Evolutionary conservation across 2,329 filamentous ascomycete species (phyloP).

Genomic region (Fusarium cicatricum): DNA sequence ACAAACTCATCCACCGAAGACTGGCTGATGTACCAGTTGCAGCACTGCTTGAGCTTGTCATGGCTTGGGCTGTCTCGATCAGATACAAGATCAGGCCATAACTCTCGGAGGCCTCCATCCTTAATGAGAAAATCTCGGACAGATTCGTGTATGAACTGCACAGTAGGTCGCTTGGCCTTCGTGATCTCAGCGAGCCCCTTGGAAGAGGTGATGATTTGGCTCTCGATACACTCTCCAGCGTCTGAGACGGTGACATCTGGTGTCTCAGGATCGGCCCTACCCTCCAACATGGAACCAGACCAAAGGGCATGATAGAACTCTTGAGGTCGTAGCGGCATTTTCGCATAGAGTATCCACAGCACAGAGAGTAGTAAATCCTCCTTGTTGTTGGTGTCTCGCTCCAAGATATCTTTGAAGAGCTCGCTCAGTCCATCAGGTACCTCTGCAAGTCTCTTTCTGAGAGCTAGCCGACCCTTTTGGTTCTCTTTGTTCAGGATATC

Average conservation of each 20-base stretch:
- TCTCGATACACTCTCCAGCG: not conserved
- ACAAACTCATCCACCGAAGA: not conserved
- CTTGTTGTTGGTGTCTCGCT: slow-evolving; percentile 53
- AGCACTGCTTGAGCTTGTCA: slow-evolving; percentile 8
- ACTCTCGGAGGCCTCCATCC: slow-evolving; percentile 39
- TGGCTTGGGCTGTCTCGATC: slow-evolving; percentile 11
- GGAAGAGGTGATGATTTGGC: slow-evolving; percentile 52
- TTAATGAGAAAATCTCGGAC: slow-evolving; percentile 57
- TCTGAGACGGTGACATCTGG: slow-evolving; percentile 33
- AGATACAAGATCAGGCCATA: slow-evolving; percentile 20
- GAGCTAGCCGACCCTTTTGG: slow-evolving; percentile 34
- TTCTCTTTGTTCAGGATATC: slow-evolving; percentile 49
- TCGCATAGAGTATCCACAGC: slow-evolving; percentile 61
- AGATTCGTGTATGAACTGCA: slow-evolving; percentile 65
- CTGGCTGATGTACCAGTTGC: slow-evolving; percentile 6
- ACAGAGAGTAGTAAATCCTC: slow-evolving; percentile 56
- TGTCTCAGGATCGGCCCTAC: accelerated
- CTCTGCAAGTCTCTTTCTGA: slow-evolving; percentile 43
- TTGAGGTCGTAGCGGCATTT: slow-evolving; percentile 49
- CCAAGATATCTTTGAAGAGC: slow-evolving; percentile 61
- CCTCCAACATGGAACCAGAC: not conserved
- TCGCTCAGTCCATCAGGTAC: slow-evolving; percentile 52
- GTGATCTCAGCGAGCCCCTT: slow-evolving; percentile 60
- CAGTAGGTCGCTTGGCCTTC: slow-evolving; percentile 38
- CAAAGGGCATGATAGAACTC: slow-evolving; percentile 52